A percentile compares a stretch with the other conserved stretches of the same genome.
Evolutionary conservation across 345 rosid genomes (phyloP).

Genomic region (Lagerstroemia speciosa): DNA sequence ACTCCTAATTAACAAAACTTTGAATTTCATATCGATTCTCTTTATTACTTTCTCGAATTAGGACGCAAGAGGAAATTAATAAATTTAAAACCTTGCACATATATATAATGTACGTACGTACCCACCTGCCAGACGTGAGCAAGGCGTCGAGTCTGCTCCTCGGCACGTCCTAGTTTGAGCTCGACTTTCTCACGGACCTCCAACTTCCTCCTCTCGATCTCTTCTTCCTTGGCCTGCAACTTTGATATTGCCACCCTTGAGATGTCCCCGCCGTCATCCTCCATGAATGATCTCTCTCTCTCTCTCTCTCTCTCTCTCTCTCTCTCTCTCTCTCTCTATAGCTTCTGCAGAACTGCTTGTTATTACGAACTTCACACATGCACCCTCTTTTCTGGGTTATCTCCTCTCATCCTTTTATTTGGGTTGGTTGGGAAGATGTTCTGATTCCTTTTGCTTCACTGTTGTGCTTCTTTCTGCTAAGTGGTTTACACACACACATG

Average conservation of each 20-base stretch:
- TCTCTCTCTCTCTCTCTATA: no score
- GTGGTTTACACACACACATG: background rate
- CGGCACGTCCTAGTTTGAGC: slow-evolving; percentile 56
- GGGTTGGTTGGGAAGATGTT: background rate
- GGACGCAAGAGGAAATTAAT: no score
- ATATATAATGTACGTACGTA: background rate
- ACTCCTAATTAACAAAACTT: slow-evolving; percentile 37
- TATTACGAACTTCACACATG: background rate
- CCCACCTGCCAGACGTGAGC: slow-evolving; percentile 60
- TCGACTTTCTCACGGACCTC: slow-evolving; percentile 61
- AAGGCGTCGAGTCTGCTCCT: slow-evolving; percentile 66
- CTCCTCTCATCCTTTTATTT: background rate
- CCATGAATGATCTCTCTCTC: slow-evolving; percentile 9
- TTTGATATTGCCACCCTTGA: slow-evolving; percentile 44
- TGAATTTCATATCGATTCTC: background rate
- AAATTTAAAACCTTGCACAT: background rate
- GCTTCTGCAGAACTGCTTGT: background rate
- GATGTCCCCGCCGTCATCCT: slow-evolving; percentile 33
- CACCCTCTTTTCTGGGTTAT: background rate
- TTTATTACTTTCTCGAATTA: no score
- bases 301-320: no score
- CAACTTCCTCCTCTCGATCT: slow-evolving; percentile 69
- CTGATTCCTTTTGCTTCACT: slow-evolving; percentile 4
- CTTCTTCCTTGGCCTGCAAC: slow-evolving; percentile 68
- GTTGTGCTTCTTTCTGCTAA: slow-evolving; percentile 35